Evolutionary conservation across 805 yeast genomes (phyloP).

Genomic region (Zygosaccharomyces gambellarensis): DNA sequence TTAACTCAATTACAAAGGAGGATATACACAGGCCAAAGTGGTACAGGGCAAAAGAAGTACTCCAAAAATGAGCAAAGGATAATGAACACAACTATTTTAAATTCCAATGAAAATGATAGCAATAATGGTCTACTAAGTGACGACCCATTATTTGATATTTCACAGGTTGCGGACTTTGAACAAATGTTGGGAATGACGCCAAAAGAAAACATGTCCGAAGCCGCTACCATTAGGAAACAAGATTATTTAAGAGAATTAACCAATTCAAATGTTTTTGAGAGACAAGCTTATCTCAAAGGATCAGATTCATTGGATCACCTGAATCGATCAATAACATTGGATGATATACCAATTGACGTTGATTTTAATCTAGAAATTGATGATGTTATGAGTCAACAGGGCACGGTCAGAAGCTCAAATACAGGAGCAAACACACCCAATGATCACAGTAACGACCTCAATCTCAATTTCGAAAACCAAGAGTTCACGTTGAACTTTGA

Average conservation of each 20-base stretch:
- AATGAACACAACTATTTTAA: constrained; percentile 7
- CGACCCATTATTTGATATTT: constrained; percentile 29
- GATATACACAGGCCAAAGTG: constrained; percentile 5
- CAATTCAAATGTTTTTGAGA: constrained; percentile 18
- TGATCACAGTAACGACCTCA: constrained; percentile 5
- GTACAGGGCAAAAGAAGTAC: constrained; percentile 1
- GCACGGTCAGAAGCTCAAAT: constrained; percentile 15
- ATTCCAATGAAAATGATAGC: not conserved
- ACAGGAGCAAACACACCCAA: constrained; percentile 8
- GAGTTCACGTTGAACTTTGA: constrained; percentile 17
- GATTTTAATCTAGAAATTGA: constrained; percentile 30
- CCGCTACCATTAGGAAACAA: constrained; percentile 18
- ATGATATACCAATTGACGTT: constrained; percentile 25
- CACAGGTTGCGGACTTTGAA: constrained; percentile 16
- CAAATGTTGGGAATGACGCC: constrained; percentile 6
- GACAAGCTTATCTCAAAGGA: not conserved
- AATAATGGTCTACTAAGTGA: constrained; percentile 19
- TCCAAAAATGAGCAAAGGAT: not conserved
- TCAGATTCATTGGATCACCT: not conserved
- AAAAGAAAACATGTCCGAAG: constrained; percentile 2
- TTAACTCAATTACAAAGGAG: constrained; percentile 22
- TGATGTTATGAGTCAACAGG: constrained; percentile 28
- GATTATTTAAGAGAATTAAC: constrained; percentile 26
- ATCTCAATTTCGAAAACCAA: constrained; percentile 8
- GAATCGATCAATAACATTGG: constrained; percentile 12